Conservation (phyloP, 805 yeast species). For the Henningerozyma blattae region DNA sequence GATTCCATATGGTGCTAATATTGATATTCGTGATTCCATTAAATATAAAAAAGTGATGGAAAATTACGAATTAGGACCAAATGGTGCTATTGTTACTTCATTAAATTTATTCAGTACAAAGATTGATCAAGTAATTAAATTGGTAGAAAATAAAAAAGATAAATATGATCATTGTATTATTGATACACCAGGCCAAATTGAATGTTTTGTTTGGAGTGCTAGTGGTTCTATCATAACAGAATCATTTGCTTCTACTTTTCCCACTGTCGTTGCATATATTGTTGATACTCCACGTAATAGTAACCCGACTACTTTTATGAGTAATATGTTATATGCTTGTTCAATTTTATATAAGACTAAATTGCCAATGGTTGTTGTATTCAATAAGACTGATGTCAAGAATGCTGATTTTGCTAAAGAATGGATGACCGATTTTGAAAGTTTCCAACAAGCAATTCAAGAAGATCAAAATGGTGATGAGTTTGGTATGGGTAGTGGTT, state of each 20-base stretch:
- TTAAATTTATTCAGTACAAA: constrained; percentile 86
- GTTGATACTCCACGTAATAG: constrained; percentile 94
- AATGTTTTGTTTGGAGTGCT: constrained; percentile 97
- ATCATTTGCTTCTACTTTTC: constrained; percentile 90
- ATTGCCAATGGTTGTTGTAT: constrained; percentile 91
- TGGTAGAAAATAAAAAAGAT: constrained; percentile 64
- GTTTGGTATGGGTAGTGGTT: constrained; percentile 53
- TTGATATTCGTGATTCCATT: constrained; percentile 92
- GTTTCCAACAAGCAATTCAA: constrained; percentile 69
- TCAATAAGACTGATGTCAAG: constrained; percentile 86
- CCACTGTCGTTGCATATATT: constrained; percentile 90
- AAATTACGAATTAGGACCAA: constrained; percentile 89
- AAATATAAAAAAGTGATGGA: constrained; percentile 96
- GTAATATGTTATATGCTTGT: constrained; percentile 97
- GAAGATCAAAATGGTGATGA: constrained; percentile 50
- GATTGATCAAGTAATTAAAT: constrained; percentile 83
- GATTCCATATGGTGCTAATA: constrained; percentile 88
- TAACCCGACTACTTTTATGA: constrained; percentile 93
- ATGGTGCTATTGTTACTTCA: constrained; percentile 96
- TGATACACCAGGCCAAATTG: constrained; percentile 98
- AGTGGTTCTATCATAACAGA: constrained; percentile 95
- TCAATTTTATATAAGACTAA: constrained; percentile 92
- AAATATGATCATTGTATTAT: constrained; percentile 59
- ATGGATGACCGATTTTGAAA: constrained; percentile 96
- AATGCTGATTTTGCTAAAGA: constrained; percentile 81